Conservation (phyloP, 805 yeast genomes). For the Kazachstania martiniae region DNA sequence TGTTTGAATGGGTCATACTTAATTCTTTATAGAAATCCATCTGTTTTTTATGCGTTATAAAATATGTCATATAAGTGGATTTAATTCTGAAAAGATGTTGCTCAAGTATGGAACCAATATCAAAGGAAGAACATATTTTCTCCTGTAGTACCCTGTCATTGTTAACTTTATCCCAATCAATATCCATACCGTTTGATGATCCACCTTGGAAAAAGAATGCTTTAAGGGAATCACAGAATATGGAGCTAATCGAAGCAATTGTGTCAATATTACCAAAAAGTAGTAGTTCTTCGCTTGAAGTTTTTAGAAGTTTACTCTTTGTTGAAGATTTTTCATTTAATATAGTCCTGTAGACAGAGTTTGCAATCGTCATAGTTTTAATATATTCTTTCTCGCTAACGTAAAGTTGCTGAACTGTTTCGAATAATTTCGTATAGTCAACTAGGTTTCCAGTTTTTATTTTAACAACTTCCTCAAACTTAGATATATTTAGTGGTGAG, state of each 20-base stretch:
- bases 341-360: conserved; percentile 26
- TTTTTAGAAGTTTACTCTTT: conserved; percentile 22
- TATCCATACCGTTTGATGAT: conserved; percentile 3
- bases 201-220: conserved; percentile 4
- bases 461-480: conserved; percentile 10
- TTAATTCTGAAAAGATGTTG: conserved; percentile 26
- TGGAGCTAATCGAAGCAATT: conserved; percentile 28
- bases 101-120: conserved; percentile 24
- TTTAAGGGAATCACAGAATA: conserved; percentile 17
- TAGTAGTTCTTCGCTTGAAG: conserved; percentile 27
- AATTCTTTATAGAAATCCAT: conserved; percentile 17
- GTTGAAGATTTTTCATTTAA: conserved; percentile 23
- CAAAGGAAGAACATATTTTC: conserved; percentile 5
- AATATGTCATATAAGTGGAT: conserved; percentile 28
- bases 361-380: conserved; percentile 21
- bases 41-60: conserved; percentile 24
- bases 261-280: conserved; percentile 37
- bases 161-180: conserved; percentile 7
- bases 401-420: conserved; percentile 21
- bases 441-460: conserved; percentile 3
- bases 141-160: conserved; percentile 1
- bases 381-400: conserved; percentile 29
- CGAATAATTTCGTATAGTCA: conserved; percentile 7
- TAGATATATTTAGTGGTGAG: conserved; percentile 27
- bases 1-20: conserved; percentile 7